A percentile compares a stretch with the other conserved stretches of the same genome.
These are phyloP conservation scores for Starmera stellimalicola DNA, from an alignment of 1,139 yeast species.

Conservation along the genomic window DNA sequence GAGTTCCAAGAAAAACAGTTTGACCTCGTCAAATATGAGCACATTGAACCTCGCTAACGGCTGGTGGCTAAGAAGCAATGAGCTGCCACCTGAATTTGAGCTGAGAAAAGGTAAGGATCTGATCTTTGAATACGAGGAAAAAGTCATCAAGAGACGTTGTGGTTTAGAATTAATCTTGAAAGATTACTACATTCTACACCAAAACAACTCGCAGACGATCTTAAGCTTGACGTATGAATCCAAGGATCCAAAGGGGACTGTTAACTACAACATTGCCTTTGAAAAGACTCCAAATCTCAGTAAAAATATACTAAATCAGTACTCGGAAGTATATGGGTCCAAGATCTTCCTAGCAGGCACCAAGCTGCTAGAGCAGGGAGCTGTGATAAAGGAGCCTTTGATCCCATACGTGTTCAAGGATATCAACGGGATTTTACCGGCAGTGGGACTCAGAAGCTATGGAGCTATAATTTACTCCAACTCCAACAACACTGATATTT, in stretches of 20 bases:
- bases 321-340: slow-evolving; percentile 37
- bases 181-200: slow-evolving; percentile 66
- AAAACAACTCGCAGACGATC: slow-evolving; percentile 61
- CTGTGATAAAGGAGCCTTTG: slow-evolving; percentile 19
- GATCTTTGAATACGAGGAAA: slow-evolving; percentile 58
- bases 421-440: slow-evolving; percentile 37
- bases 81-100: slow-evolving; percentile 49
- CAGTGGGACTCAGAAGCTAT: slow-evolving; percentile 58
- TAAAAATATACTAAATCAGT: slow-evolving; percentile 39
- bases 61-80: slow-evolving; percentile 57
- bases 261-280: slow-evolving; percentile 34
- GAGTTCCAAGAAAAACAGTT: slow-evolving; percentile 4
- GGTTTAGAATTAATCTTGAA: slow-evolving; percentile 40
- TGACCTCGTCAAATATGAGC: slow-evolving; percentile 6
- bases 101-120: slow-evolving; percentile 37
- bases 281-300: slow-evolving; percentile 40
- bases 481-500: slow-evolving; percentile 47
- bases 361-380: slow-evolving; percentile 26
- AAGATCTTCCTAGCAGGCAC: slow-evolving; percentile 34
- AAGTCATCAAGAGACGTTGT: slow-evolving; percentile 46
- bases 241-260: slow-evolving; percentile 46
- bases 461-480: slow-evolving; percentile 68
- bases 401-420: slow-evolving; percentile 22
- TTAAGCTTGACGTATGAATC: slow-evolving; percentile 46
- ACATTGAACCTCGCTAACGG: slow-evolving; percentile 23